Evolutionary conservation across 768 basidiomycete genomes (phyloP).

Genomic region (Peribolospora baueri): DNA sequence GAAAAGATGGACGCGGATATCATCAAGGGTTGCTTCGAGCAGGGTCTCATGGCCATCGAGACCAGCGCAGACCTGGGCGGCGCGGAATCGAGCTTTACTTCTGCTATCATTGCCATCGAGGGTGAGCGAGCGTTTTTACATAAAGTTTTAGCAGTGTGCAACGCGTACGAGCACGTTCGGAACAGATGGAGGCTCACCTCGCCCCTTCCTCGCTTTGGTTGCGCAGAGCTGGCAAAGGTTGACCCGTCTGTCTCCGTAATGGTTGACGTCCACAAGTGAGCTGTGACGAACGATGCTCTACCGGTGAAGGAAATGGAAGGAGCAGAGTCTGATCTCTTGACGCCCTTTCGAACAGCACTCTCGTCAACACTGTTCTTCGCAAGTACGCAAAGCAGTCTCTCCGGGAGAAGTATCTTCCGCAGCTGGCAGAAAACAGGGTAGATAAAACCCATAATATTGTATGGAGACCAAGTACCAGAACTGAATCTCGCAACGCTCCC

Average conservation of each 20-base stretch:
- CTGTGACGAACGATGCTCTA: too few relatives aligned
- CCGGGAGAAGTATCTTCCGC: constrained; percentile 67
- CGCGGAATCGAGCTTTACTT: constrained; percentile 71
- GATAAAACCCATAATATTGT: not conserved
- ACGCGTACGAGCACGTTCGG: not conserved
- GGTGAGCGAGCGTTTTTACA: constrained; percentile 6
- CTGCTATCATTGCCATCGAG: constrained; percentile 87
- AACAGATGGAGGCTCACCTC: not conserved
- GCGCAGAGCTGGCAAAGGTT: constrained; percentile 61
- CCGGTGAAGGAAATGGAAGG: too few relatives aligned
- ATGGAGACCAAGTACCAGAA: not conserved
- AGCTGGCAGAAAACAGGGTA: constrained; percentile 53
- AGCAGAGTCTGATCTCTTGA: too few relatives aligned
- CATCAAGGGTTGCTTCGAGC: constrained; percentile 74
- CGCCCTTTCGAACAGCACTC: constrained; percentile 25
- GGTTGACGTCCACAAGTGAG: constrained; percentile 75
- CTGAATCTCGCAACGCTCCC: not conserved
- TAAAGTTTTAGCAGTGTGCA: not conserved
- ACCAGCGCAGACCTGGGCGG: constrained; percentile 62
- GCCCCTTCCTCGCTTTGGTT: not conserved
- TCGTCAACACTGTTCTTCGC: constrained; percentile 83
- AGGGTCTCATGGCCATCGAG: constrained; percentile 97
- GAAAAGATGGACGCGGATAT: constrained; percentile 75
- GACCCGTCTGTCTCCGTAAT: constrained; percentile 91
- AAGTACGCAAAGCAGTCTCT: constrained; percentile 64